Conservation (phyloP, 108 stramenopile species). For the Seminavis robusta region DNA sequence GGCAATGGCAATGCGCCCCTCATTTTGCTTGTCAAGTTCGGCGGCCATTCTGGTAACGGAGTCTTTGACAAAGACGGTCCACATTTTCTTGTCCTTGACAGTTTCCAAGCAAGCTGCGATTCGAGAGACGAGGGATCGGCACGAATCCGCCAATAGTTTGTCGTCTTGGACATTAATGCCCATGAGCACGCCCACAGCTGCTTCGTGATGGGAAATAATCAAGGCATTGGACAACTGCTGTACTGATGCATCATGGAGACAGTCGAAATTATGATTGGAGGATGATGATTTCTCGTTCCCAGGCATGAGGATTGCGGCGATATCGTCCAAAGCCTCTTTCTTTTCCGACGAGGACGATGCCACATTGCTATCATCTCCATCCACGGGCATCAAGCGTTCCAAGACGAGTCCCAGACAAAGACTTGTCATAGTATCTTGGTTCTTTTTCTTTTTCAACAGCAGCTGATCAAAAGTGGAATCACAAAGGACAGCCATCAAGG, state of each 20-base stretch:
- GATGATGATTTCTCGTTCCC: conserved; percentile 14
- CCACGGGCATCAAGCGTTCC: conserved; percentile 59
- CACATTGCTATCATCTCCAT: conserved; percentile 48
- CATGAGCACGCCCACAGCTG: too few relatives aligned
- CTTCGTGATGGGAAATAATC: conserved; percentile 33
- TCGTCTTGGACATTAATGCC: conserved; percentile 18
- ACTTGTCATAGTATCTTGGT: conserved; percentile 48
- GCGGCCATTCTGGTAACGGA: conserved; percentile 53
- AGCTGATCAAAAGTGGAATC: conserved; percentile 38
- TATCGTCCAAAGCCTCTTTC: conserved; percentile 57
- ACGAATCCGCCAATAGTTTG: conserved; percentile 48
- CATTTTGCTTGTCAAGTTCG: conserved; percentile 30
- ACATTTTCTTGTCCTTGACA: not conserved
- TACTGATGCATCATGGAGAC: not conserved
- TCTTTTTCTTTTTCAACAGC: not conserved
- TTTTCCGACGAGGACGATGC: conserved; percentile 43
- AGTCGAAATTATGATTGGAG: not conserved
- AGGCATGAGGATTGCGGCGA: conserved; percentile 48
- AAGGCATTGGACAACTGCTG: conserved; percentile 14
- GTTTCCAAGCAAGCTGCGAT: conserved; percentile 50
- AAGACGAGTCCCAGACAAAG: conserved; percentile 61
- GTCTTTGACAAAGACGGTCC: conserved; percentile 41
- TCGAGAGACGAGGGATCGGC: conserved; percentile 57
- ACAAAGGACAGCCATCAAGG: conserved; percentile 58
- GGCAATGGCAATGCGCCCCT: conserved; percentile 51